Evolutionary conservation across 441 rosid genomes (phyloP), one percentile per base, ranked within the genome.

Genomic region (Syzygium malaccense): DNA sequence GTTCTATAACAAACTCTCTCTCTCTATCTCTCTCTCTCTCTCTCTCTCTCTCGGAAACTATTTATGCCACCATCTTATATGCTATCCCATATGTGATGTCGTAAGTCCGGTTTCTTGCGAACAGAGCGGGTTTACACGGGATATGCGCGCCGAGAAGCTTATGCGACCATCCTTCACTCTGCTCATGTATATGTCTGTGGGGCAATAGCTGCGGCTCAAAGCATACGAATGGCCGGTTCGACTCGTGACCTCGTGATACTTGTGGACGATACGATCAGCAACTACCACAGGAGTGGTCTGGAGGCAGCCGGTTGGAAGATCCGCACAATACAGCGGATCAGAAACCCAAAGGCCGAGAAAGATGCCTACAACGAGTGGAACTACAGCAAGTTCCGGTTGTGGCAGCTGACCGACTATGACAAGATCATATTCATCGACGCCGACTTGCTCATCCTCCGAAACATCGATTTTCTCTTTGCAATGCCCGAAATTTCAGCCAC

Each of bases 301-400:
- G 99, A 95, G 91, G 98, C 98, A 2, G 98, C 99, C 0, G 99
- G 99, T 30, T 97, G 99, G 99, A 96, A 96, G 87, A 93, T 97
- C 91, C 91, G 96, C 90, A 95, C 95, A 0, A 96, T 97, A 75
- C 91, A 96, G 83, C 94, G 99, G 88, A 97, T 97, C 89, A 92
- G 99, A 91, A 97, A 97, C 91, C 99, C 99, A 11, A 97, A 96
- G 92, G 99, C 99, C 1, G 99, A 96, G 92, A 96, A 96, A 91
- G 96, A 96, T 88, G 99, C 99, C 7, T 97, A 97, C 91, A 97
- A 97, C 49, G 98, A 97, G 88, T 97, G 99, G 99, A 97, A 97
- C 90, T 96, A 97, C 92, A 97, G 99, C 97, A 97, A 96, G 91
- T 97, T 97, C 89, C 89, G 98, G 57, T 87, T 97, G 37, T 97